Percentiles rank a stretch among this genome's conserved stretches.
These are phyloP conservation scores for Aspergillus ibericus DNA, from an alignment of 2,329 filamentous ascomycete genomes.

Conservation along the genomic window DNA sequence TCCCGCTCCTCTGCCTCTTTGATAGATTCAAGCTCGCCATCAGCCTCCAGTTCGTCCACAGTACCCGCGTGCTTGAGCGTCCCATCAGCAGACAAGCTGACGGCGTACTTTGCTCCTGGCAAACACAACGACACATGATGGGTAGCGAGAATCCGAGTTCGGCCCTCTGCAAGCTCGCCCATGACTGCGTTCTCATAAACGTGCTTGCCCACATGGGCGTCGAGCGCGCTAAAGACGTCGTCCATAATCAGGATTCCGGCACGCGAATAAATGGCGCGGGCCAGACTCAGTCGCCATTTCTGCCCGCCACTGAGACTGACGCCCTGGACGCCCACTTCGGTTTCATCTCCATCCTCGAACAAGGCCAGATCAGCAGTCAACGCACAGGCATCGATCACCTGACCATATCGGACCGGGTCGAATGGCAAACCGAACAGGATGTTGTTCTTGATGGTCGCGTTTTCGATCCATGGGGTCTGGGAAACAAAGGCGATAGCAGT, in stretches of 20 bases:
- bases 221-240: conserved; percentile 77
- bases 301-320: conserved; percentile 83
- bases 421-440: conserved; percentile 72
- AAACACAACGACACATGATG: conserved; percentile 73
- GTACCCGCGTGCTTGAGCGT: neutral
- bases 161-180: conserved; percentile 64
- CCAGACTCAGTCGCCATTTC: conserved; percentile 75
- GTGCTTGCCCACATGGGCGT: conserved; percentile 74
- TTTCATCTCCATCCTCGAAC: conserved; percentile 70
- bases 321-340: conserved; percentile 57
- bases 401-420: conserved; percentile 64
- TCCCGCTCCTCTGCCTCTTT: neutral
- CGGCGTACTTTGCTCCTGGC: conserved; percentile 62
- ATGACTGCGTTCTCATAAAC: conserved; percentile 73
- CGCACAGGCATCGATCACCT: conserved; percentile 70
- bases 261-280: conserved; percentile 73
- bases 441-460: conserved; percentile 73
- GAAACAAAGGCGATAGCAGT: conserved; percentile 69
- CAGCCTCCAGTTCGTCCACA: neutral
- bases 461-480: conserved; percentile 80
- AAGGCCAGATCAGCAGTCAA: conserved; percentile 72
- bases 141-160: conserved; percentile 75
- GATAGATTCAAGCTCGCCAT: neutral
- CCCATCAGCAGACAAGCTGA: conserved; percentile 68
- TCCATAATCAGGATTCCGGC: conserved; percentile 73